phyloP scores from a whole-genome alignment of 345 rosid species.

The Reutealis trisperma region DNA sequence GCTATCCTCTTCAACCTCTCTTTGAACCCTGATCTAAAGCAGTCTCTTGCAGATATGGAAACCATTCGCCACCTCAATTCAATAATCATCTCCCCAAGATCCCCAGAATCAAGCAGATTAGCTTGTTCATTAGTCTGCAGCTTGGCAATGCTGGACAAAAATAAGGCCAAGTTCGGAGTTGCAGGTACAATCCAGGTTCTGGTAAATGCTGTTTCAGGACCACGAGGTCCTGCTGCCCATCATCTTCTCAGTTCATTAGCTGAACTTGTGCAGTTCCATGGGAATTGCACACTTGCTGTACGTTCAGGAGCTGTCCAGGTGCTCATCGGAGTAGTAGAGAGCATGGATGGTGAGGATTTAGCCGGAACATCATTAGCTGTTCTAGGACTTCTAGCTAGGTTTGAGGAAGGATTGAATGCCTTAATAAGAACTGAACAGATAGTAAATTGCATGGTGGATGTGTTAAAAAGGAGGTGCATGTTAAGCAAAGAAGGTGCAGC shows the following conservation, averaged over 20 bases:
- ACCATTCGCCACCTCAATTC: constrained; percentile 51
- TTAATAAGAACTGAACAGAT: constrained; percentile 37
- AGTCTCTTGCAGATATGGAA: constrained; percentile 45
- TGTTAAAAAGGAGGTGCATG: constrained; percentile 51
- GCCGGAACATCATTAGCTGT: constrained; percentile 45
- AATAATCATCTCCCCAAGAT: constrained; percentile 32
- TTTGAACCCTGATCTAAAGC: constrained; percentile 54
- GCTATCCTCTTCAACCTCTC: constrained; percentile 63
- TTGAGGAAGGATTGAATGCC: constrained; percentile 50
- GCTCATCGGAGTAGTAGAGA: constrained; percentile 33
- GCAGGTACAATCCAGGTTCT: constrained; percentile 50
- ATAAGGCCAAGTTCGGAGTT: constrained; percentile 71
- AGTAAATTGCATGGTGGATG: constrained; percentile 47
- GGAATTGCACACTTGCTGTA: constrained; percentile 64
- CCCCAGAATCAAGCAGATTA: constrained; percentile 34
- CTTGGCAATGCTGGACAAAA: constrained; percentile 63
- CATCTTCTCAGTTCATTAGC: constrained; percentile 54
- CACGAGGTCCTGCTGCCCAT: constrained; percentile 30
- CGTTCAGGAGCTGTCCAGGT: constrained; percentile 41
- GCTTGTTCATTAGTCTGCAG: constrained; percentile 61
- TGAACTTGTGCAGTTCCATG: constrained; percentile 64
- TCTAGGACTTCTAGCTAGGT: constrained; percentile 47
- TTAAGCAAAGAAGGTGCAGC: constrained; percentile 67
- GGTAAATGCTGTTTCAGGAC: constrained; percentile 32
- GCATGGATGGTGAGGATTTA: constrained; percentile 34